Evolutionary conservation across 345 rosid genomes (phyloP).

Genomic region (Raphanus sativus): DNA sequence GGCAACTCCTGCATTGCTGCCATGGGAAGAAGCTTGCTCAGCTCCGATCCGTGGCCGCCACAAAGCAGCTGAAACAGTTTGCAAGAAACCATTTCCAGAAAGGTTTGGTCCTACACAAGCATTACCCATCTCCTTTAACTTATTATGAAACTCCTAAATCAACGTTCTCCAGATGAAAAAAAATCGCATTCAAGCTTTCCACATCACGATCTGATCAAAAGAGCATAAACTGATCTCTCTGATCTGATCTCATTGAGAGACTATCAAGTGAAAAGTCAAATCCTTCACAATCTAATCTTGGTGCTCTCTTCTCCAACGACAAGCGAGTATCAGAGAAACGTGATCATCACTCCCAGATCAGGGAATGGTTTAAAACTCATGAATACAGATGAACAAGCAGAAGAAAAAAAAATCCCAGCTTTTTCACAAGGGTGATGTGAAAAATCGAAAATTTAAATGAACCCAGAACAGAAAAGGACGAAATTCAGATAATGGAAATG

Average conservation of each 20-base stretch:
- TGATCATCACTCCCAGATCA: no score
- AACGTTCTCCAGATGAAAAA: not conserved
- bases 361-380: no score
- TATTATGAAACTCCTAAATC: constrained; percentile 18
- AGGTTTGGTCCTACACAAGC: constrained; percentile 78
- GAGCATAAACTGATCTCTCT: not conserved
- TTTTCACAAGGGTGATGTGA: not conserved
- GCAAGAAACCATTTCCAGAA: constrained; percentile 65
- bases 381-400: constrained; percentile 5
- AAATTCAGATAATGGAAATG: constrained; percentile 10
- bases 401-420: not conserved
- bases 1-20: constrained; percentile 42
- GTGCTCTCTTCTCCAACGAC: not conserved
- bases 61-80: constrained; percentile 74
- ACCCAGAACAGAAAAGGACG: constrained; percentile 21
- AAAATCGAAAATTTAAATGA: constrained; percentile 18
- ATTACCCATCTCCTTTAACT: constrained; percentile 61
- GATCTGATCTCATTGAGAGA: constrained; percentile 36
- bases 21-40: constrained; percentile 46
- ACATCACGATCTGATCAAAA: constrained; percentile 48
- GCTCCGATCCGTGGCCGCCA: constrained; percentile 64
- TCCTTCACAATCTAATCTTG: not conserved
- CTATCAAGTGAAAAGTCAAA: constrained; percentile 29
- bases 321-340: no score
- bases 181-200: constrained; percentile 23